Evolutionary conservation across 2,329 filamentous ascomycete genomes (phyloP).

Genomic region (Colletotrichum spinosum): DNA sequence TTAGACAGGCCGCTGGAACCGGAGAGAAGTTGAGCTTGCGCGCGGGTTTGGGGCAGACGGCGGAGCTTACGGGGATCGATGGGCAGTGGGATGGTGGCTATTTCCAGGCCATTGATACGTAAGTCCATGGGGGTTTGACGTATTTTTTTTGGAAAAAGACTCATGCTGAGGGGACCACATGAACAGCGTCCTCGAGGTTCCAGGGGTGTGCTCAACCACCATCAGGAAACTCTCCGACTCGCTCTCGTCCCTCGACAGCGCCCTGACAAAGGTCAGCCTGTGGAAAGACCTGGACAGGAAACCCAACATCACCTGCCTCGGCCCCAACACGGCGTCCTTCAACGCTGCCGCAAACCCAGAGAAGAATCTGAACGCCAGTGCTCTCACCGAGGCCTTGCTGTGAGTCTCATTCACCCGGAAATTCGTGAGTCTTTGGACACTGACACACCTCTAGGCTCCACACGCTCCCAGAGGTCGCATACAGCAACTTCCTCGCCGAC

Average conservation of each 20-base stretch:
- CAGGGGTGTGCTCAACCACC: conserved; percentile 35
- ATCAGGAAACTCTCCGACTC: conserved; percentile 28
- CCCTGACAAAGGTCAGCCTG: conserved; percentile 32
- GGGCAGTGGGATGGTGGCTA: conserved; percentile 38
- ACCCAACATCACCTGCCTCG: conserved; percentile 41
- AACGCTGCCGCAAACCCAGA: conserved; percentile 38
- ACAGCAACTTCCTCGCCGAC: conserved; percentile 39
- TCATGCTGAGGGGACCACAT: not conserved
- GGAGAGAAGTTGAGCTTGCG: conserved; percentile 26
- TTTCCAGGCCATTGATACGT: conserved; percentile 41
- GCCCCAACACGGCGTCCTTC: conserved; percentile 39
- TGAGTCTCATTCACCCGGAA: conserved; percentile 5
- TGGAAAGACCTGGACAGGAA: conserved; percentile 38
- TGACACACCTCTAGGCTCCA: conserved; percentile 34
- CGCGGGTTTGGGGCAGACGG: conserved; percentile 35
- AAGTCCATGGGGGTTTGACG: not conserved
- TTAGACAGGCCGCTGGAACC: conserved; percentile 28
- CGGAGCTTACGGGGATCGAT: conserved; percentile 33
- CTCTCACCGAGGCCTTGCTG: conserved; percentile 38
- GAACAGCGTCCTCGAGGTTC: conserved; percentile 37
- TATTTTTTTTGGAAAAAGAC: not conserved
- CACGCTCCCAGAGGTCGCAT: conserved; percentile 38
- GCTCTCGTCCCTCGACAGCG: conserved; percentile 28
- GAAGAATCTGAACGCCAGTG: conserved; percentile 25
- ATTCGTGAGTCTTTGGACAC: not conserved